phyloP scores from a whole-genome alignment of 495 filamentous ascomycete species.

The Xylaria scruposa region DNA sequence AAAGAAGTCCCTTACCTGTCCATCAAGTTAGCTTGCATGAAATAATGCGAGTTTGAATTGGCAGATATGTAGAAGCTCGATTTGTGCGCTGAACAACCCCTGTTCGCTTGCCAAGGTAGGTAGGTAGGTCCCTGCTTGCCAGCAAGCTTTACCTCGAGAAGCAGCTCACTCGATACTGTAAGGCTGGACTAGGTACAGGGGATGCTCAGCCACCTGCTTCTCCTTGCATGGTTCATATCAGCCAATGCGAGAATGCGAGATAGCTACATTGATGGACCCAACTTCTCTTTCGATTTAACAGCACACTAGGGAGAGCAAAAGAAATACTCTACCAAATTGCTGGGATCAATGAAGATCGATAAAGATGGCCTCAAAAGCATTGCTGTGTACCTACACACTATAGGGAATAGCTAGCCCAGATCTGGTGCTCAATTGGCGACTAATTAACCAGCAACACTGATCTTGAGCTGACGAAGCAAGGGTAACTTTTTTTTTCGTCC shows the following conservation, averaged over 20 bases:
- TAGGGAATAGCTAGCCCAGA: background rate
- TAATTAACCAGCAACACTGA: slow-evolving; percentile 15
- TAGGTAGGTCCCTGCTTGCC: background rate
- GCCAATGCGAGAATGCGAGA: slow-evolving; percentile 3
- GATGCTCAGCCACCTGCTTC: slow-evolving; percentile 21
- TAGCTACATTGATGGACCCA: slow-evolving; percentile 18
- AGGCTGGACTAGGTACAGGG: slow-evolving; percentile 23
- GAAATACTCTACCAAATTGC: background rate
- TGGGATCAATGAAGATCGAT: background rate
- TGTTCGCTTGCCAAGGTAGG: slow-evolving; percentile 7
- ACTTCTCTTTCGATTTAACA: background rate
- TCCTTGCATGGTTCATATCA: slow-evolving; percentile 19
- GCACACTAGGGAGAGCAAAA: background rate
- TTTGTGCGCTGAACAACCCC: slow-evolving; percentile 18
- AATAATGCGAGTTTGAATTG: background rate
- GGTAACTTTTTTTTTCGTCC: background rate
- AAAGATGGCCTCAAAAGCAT: background rate
- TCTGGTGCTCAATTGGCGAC: background rate
- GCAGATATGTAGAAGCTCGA: background rate
- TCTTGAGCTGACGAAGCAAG: slow-evolving; percentile 3
- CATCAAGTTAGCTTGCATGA: background rate
- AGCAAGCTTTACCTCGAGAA: slow-evolving; percentile 3
- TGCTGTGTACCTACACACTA: background rate
- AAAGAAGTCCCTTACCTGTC: background rate
- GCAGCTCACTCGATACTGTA: slow-evolving; percentile 3